Conservation (phyloP, 148 eudicot genomes). For the Vaccinium myrtillus region DNA sequence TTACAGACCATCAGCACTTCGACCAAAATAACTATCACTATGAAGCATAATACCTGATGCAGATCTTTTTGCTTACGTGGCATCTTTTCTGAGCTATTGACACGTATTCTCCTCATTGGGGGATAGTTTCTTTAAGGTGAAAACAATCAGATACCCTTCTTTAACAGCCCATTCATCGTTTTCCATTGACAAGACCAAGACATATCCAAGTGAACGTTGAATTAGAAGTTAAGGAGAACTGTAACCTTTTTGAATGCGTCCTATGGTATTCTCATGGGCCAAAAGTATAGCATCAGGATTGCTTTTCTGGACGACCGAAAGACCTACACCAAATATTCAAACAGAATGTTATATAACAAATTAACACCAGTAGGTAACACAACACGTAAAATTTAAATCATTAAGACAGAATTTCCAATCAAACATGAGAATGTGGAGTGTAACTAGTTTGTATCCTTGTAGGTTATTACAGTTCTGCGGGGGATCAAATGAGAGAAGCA, state of each 20-base stretch:
- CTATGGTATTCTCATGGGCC: conserved; percentile 80
- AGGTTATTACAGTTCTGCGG: not conserved
- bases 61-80: not conserved
- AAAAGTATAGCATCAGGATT: conserved; percentile 75
- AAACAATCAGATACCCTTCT: not conserved
- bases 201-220: not conserved
- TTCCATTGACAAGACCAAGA: not conserved
- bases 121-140: not conserved
- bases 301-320: conserved; percentile 75
- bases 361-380: not conserved
- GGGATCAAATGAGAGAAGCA: not conserved
- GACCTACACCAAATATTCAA: conserved; percentile 52
- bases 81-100: not conserved
- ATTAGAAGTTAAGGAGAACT: conserved; percentile 5
- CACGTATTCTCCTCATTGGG: not conserved
- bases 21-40: not conserved
- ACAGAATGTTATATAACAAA: conserved; percentile 16
- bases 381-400: not conserved
- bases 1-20: not conserved
- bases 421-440: not conserved
- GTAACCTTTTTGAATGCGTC: conserved; percentile 65
- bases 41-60: not conserved
- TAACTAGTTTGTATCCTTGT: not conserved
- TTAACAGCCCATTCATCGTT: not conserved
- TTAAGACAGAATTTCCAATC: not conserved